A percentile compares a stretch with the other conserved stretches of the same genome.
Conservation (phyloP, 1,284 basidiomycete species). For the Pyrrhoderma noxium region DNA sequence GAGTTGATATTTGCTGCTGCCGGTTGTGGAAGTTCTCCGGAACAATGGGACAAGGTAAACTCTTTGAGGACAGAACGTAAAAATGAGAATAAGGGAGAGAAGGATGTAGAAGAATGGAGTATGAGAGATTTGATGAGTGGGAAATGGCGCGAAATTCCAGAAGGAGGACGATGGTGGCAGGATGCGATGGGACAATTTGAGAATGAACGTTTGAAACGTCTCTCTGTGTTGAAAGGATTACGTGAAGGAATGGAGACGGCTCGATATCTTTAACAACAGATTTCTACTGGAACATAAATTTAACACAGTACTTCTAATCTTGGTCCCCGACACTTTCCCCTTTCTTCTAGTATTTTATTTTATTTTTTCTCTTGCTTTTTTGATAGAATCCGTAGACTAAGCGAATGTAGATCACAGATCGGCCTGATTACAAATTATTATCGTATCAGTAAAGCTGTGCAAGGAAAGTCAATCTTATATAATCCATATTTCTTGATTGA, state of each 20-base stretch:
- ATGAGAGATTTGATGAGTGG: conserved; percentile 13
- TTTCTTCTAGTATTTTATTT: too few species aligned
- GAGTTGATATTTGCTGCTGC: conserved; percentile 46
- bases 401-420: too few species aligned
- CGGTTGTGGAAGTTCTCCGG: conserved; percentile 32
- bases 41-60: conserved; percentile 3
- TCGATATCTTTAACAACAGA: not conserved
- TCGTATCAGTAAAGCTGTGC: too few species aligned
- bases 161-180: conserved; percentile 17
- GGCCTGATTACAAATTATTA: too few species aligned
- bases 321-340: too few species aligned
- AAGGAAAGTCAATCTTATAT: too few species aligned
- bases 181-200: conserved; percentile 13
- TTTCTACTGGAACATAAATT: too few species aligned
- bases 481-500: too few species aligned
- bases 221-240: conserved; percentile 6
- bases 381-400: too few species aligned
- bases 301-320: too few species aligned
- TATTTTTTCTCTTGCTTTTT: too few species aligned
- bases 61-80: not conserved
- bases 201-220: conserved; percentile 7
- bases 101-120: not conserved
- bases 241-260: conserved; percentile 11
- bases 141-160: conserved; percentile 12
- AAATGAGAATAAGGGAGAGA: not conserved